Evolutionary conservation across 768 basidiomycete genomes (phyloP).

Genomic region (Kondoa subrosea): DNA sequence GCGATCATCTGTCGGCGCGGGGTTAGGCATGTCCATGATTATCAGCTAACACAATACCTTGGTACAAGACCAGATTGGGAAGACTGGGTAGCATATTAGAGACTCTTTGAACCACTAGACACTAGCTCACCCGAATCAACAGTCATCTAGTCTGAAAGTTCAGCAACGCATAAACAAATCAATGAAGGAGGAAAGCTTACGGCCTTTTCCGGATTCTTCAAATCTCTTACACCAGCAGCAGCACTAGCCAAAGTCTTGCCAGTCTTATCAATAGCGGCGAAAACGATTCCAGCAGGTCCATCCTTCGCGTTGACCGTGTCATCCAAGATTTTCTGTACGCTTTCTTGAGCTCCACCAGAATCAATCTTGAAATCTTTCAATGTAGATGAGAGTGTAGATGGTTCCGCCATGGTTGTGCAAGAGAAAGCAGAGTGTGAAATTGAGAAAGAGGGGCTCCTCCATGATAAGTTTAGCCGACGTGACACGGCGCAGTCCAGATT

Average conservation of each 20-base stretch:
- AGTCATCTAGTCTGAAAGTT: background rate
- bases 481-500: no score
- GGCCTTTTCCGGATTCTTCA: background rate
- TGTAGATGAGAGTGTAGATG: no score
- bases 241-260: background rate
- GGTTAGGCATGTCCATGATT: no score
- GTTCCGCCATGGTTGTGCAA: no score
- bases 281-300: background rate
- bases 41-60: no score
- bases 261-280: background rate
- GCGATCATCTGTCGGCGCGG: conserved; percentile 20
- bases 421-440: no score
- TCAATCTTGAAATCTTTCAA: no score
- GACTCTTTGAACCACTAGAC: background rate
- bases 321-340: background rate
- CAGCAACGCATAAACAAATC: background rate
- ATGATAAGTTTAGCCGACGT: no score
- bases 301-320: background rate
- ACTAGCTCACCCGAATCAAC: background rate
- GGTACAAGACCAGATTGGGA: background rate
- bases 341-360: background rate
- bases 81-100: background rate
- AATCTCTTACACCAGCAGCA: background rate
- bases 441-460: no score
- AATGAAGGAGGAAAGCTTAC: background rate